Conservation (phyloP, 2,329 filamentous ascomycete species). For the Aotearoamyces nothofagi region DNA sequence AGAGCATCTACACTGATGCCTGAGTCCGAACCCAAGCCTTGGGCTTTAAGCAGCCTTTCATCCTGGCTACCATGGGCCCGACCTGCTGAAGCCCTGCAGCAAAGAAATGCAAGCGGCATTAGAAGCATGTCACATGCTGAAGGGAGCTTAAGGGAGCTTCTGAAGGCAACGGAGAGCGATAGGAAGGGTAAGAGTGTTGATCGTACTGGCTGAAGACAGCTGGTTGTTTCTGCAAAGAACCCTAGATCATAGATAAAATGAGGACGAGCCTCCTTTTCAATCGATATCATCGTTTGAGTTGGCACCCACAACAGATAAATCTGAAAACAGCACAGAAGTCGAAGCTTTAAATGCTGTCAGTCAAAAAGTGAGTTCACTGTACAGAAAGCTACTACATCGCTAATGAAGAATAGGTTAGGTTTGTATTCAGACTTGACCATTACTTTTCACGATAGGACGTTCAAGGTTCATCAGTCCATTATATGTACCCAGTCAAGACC, state of each 20-base stretch:
- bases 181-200: conserved; percentile 17
- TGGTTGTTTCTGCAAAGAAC: no score
- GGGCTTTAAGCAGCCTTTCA: conserved; percentile 14
- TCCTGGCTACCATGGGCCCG: conserved; percentile 18
- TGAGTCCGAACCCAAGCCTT: conserved; percentile 8
- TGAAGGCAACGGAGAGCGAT: conserved; percentile 24
- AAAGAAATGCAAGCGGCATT: conserved; percentile 11
- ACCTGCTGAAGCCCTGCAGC: conserved; percentile 4
- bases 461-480: conserved; percentile 8
- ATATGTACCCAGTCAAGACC: conserved; percentile 10
- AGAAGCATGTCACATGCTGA: conserved; percentile 32
- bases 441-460: conserved; percentile 6
- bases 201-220: conserved; percentile 9
- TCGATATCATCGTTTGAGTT: no score
- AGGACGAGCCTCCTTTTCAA: no score
- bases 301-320: no score
- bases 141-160: conserved; percentile 36
- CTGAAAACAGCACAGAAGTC: no score
- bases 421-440: conserved; percentile 11
- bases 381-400: no score
- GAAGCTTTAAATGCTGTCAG: no score
- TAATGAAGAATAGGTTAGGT: no score
- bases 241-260: no score
- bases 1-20: conserved; percentile 11
- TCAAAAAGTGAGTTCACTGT: no score